Base-by-base conservation (phyloP, 371 early-diverging fungal species). In the Apophysomyces elegans region DNA sequence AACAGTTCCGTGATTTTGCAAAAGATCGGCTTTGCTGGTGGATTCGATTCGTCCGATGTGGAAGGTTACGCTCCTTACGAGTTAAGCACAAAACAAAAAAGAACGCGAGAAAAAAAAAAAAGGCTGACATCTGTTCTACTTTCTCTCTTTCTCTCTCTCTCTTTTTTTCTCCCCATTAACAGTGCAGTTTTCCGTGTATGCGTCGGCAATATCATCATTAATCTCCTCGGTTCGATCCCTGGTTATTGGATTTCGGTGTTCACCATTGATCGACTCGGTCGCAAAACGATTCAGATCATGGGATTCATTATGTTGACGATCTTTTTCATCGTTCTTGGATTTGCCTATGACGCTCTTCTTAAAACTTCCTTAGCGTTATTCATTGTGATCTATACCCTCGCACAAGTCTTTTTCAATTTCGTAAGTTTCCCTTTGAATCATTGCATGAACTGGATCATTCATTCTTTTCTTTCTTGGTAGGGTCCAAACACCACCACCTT, bases 391-490 rank as follows among this genome's bases (percentile, higher is more conserved):
- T 92, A 88, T 71, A 89, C 91, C 8, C 72, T 89, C 41, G 91
- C 92, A 11, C 91, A 93, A 74, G 85, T 96, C 80, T 95, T 95
- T 83, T 91, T 91, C 84, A 93, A 96, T 84, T 93, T 90, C 74
- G 94, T 87, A 32, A 91, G 91, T 18, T 32, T 37, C 43, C 26
- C 1, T 3, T 2, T 26, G 32, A 26, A 26, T 26, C 3, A 2
- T 47, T 44, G n/a, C 58, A 64, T 56, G 32, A 36, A 11, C 18
- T 41, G 2, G 13, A 59, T 1, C 50, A 38, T 6, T n/a, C 16
- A 35, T 14, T 46, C 26, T 14, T 7, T 11, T 68, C 39, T 39
- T 14, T 46, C 12, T 11, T 35, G 11, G 6, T 62, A 65, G 63
- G 78, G 80, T 54, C 94, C 96, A 65, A 95, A 95, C 80, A 70